These are phyloP conservation scores for Fusarium sp. DNA, from an alignment of 2,329 filamentous ascomycete genomes.

Conservation along the genomic window DNA sequence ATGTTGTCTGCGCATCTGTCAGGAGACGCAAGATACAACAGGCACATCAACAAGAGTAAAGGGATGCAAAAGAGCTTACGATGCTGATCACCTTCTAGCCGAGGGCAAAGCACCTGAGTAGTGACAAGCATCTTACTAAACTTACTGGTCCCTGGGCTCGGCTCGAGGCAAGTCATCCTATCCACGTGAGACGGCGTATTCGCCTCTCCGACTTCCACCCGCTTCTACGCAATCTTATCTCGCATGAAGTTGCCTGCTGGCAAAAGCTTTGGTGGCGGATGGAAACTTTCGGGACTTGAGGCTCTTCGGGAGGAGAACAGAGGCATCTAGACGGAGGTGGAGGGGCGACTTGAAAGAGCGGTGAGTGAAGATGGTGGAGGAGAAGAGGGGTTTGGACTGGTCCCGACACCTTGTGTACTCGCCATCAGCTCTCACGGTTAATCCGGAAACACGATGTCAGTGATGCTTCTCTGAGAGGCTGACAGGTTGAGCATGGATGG, in stretches of 20 bases:
- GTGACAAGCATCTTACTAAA: constrained; percentile 8
- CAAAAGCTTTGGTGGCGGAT: background rate
- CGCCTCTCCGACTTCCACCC: background rate
- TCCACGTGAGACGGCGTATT: constrained; percentile 10
- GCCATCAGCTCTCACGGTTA: constrained; percentile 25
- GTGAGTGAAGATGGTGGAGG: constrained; percentile 42
- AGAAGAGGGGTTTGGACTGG: constrained; percentile 36
- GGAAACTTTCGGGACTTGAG: constrained; percentile 29
- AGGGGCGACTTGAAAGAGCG: constrained; percentile 39
- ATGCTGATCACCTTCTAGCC: constrained; percentile 1
- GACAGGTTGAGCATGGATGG: constrained; percentile 1
- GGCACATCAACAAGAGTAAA: constrained; percentile 11
- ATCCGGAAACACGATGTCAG: constrained; percentile 17
- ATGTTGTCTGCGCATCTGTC: constrained; percentile 12
- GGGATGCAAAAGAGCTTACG: background rate
- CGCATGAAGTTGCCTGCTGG: background rate
- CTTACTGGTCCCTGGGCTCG: constrained; percentile 1
- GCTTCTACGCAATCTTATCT: constrained; percentile 13
- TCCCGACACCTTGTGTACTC: constrained; percentile 19
- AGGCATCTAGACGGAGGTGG: constrained; percentile 8
- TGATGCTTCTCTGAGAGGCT: constrained; percentile 8
- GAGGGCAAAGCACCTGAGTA: constrained; percentile 9
- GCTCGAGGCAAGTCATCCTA: background rate
- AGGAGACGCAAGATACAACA: constrained; percentile 20
- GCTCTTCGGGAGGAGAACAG: constrained; percentile 25